phyloP scores from a whole-genome alignment of 768 basidiomycete species.

The Boletus bicolor region DNA sequence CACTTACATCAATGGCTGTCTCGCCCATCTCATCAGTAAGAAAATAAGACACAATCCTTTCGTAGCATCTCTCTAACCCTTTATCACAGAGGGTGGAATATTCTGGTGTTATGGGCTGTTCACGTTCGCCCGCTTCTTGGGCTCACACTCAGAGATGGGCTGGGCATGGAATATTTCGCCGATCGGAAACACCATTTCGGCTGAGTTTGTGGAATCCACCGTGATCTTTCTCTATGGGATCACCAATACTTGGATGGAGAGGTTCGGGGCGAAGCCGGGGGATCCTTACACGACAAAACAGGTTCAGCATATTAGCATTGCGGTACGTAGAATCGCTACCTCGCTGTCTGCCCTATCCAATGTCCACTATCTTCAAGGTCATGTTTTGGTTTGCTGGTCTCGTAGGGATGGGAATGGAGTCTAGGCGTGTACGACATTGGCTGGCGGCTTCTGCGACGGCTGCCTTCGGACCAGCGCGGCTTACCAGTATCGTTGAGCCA shows the following conservation, averaged over 20 bases:
- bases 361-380: conserved; percentile 37
- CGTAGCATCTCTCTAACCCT: background rate
- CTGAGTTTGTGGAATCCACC: conserved; percentile 74
- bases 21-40: conserved; percentile 91
- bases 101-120: conserved; percentile 91
- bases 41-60: background rate
- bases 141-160: conserved; percentile 78
- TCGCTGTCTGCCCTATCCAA: background rate
- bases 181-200: conserved; percentile 47
- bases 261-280: conserved; percentile 78
- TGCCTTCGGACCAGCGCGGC: conserved; percentile 21
- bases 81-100: conserved; percentile 70
- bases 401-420: conserved; percentile 87
- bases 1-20: conserved; percentile 74
- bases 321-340: conserved; percentile 45
- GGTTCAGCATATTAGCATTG: conserved; percentile 92
- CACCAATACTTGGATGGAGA: conserved; percentile 97
- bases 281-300: conserved; percentile 88
- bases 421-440: conserved; percentile 67
- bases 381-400: conserved; percentile 97
- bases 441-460: conserved; percentile 58
- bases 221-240: conserved; percentile 87
- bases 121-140: conserved; percentile 92
- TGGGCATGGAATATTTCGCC: conserved; percentile 94
- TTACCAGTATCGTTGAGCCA: conserved; percentile 54